Evolutionary conservation across 2,329 filamentous ascomycete genomes (phyloP), one percentile per base, ranked within the genome.

Genomic region (Cyphellophora attinorum): DNA sequence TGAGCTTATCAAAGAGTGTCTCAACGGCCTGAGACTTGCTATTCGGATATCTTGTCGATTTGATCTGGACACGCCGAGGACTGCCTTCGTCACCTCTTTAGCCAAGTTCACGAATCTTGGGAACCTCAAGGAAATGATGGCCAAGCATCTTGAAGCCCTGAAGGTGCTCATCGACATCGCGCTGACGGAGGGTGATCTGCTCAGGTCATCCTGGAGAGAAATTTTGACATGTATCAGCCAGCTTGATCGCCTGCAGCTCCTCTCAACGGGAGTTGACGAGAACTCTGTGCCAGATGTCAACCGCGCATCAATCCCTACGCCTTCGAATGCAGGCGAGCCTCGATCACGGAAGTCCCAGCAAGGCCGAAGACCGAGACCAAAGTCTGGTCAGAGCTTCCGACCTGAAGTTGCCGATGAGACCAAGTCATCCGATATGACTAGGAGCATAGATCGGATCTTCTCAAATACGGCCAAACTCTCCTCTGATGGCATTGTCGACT

Each of bases 41-140:
- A 93, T 93, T 39, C 81, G 83, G 35, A 91, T 98, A 44, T 83
- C 89, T 5, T 98, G 91, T 55, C 65, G 93, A 3, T 98, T 98
- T 52, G 86, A 94, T 45, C 67, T 98, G 1, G 80, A 89, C 36
- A 94, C 88, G n/a, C 84, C 91, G 0, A 73, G 91, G 11, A 86
- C 93, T 55, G 91, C 93, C 1, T 98, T 98, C 56, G 85, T 98
- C 41, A 86, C 85, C 2, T 88, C 86, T 5, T 67, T 98, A 41
- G 84, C 88, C 39, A 91, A 93, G 49, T 89, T 88, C 35, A 95
- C 93, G 6, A 96, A 95, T 53, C 71, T 98, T 12, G 93, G 93
- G 57, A 98, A 96, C 52, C 73, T 94, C 2, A 84, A 85, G 37
- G 89, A 96, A 56, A 94, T 98, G 72, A 78, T 86, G 54, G 81